Percentiles rank a stretch among this genome's conserved stretches.
Conservation (phyloP, 1,284 basidiomycete genomes). For the Cerioporus squamosus region DNA sequence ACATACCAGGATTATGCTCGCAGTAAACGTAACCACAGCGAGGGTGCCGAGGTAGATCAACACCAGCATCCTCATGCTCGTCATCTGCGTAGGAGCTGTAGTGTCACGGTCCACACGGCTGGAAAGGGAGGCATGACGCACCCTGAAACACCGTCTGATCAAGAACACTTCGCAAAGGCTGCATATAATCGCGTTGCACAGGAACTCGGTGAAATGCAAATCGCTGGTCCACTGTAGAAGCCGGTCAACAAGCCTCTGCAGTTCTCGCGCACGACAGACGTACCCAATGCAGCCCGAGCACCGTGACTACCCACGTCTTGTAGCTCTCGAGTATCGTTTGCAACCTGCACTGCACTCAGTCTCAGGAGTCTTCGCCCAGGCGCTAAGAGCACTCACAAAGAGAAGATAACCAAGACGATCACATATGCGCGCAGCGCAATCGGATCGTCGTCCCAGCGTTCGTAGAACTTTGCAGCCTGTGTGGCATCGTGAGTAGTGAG, state of each 20-base stretch:
- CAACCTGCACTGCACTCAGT: conserved; percentile 34
- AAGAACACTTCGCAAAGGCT: conserved; percentile 50
- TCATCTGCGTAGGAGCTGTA: conserved; percentile 39
- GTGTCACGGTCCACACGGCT: background rate
- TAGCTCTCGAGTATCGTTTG: conserved; percentile 53
- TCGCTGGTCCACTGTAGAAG: conserved; percentile 41
- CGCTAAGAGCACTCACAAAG: conserved; percentile 41
- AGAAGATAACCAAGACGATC: conserved; percentile 41
- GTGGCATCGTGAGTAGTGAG: conserved; percentile 8
- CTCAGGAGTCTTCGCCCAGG: background rate
- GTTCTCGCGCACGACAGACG: conserved; percentile 6
- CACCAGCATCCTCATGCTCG: conserved; percentile 42
- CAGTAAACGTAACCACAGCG: conserved; percentile 27
- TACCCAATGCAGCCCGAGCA: conserved; percentile 46
- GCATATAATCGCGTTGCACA: conserved; percentile 52
- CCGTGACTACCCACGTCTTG: conserved; percentile 50
- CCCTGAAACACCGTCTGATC: conserved; percentile 55
- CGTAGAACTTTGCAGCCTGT: conserved; percentile 52
- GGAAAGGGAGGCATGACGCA: conserved; percentile 24
- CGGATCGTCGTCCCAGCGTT: conserved; percentile 47
- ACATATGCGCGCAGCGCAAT: conserved; percentile 46
- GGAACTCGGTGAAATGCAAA: conserved; percentile 48
- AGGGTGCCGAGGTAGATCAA: conserved; percentile 37
- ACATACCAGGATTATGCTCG: conserved; percentile 45
- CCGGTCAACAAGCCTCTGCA: background rate